These are phyloP conservation scores for Biscutella laevigata DNA, from an alignment of 441 rosid species.

Conservation along the genomic window DNA sequence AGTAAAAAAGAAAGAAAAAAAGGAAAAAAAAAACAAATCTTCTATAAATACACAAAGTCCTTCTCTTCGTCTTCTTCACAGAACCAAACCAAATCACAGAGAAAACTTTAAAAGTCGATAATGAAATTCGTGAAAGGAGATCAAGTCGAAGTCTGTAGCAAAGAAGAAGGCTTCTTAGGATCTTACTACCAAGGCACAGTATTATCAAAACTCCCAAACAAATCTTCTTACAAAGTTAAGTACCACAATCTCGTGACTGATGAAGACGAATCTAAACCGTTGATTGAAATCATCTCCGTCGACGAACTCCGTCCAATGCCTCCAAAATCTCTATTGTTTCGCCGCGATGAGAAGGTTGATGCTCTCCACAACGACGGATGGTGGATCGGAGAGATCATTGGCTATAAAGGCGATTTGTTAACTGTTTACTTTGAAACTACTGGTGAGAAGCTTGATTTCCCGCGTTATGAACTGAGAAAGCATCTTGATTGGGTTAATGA, in stretches of 20 bases:
- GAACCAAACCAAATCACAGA: not conserved
- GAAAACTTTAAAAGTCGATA: not conserved
- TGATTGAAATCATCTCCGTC: slow-evolving; percentile 23
- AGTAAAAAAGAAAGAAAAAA: not conserved
- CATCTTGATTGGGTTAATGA: slow-evolving; percentile 25
- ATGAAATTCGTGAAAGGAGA: slow-evolving; percentile 17
- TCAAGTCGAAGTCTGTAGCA: slow-evolving; percentile 24
- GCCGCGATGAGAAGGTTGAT: slow-evolving; percentile 15
- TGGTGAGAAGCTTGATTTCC: not conserved
- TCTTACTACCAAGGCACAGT: slow-evolving; percentile 27
- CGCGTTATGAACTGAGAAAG: not conserved
- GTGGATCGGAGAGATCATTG: slow-evolving; percentile 29
- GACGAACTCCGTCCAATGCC: slow-evolving; percentile 28
- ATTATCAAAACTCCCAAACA: not conserved
- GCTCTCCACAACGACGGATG: slow-evolving; percentile 27
- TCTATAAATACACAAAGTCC: not conserved
- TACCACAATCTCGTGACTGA: slow-evolving; percentile 22
- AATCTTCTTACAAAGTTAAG: slow-evolving; percentile 8
- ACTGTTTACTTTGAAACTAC: slow-evolving; percentile 20
- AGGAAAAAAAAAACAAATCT: not conserved
- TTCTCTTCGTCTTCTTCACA: not conserved
- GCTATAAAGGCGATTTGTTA: not conserved
- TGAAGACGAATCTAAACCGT: slow-evolving; percentile 7
- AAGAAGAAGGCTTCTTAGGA: slow-evolving; percentile 24
- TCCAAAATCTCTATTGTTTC: not conserved